These are phyloP conservation scores for Kalaharituber pfeilii DNA, from an alignment of 2,329 filamentous ascomycete species.

Conservation along the genomic window DNA sequence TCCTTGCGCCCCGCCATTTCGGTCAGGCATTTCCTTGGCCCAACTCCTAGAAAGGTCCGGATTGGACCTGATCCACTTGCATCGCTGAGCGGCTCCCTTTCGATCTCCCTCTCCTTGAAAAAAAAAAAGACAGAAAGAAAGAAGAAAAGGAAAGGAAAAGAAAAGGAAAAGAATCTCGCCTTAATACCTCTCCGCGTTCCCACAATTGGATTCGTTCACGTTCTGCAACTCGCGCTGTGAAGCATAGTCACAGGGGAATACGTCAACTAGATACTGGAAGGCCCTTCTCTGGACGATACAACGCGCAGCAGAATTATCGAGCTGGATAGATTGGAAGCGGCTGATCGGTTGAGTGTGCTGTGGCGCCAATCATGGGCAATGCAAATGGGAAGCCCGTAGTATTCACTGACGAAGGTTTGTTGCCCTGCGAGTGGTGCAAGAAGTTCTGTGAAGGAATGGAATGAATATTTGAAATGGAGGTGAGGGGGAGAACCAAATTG, in stretches of 20 bases:
- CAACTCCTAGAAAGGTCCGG: neutral
- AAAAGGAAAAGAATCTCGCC: no score
- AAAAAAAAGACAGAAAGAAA: no score
- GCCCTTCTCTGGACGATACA: no score
- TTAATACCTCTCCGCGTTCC: neutral
- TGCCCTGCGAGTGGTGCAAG: conserved; percentile 4
- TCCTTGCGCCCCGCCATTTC: neutral
- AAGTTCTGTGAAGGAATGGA: conserved; percentile 5
- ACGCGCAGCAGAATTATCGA: no score
- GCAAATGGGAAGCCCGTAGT: conserved; percentile 85
- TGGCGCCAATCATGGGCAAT: conserved; percentile 57
- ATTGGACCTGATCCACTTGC: neutral
- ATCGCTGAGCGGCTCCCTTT: neutral
- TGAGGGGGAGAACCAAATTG: neutral
- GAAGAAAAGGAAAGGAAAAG: no score
- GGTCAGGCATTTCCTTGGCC: neutral
- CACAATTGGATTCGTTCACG: neutral
- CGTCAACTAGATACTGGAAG: no score
- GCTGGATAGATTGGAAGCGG: neutral
- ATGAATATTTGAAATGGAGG: conserved; percentile 1
- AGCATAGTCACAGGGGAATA: no score
- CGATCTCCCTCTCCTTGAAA: neutral
- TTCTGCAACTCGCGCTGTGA: no score
- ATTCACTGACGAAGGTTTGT: conserved; percentile 78
- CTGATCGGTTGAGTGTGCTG: neutral